Conservation (phyloP, 2,329 filamentous ascomycete species). For the Pleomassaria siparia region DNA sequence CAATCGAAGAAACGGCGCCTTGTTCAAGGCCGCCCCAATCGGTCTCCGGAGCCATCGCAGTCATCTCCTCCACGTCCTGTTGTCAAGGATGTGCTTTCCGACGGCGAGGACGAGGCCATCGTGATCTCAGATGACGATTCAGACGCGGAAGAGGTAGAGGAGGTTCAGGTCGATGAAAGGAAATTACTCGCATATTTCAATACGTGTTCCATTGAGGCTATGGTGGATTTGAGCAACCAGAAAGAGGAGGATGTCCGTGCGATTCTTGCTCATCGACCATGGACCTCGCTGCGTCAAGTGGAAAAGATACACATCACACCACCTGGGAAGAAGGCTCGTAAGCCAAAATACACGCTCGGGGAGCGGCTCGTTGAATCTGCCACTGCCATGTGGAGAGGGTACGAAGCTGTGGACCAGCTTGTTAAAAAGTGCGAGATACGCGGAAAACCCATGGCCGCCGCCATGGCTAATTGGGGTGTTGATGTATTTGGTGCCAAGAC, state of each 20-base stretch:
- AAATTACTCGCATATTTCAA: constrained; percentile 82
- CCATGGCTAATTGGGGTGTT: constrained; percentile 69
- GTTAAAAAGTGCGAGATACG: constrained; percentile 74
- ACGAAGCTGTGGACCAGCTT: constrained; percentile 80
- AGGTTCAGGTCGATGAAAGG: constrained; percentile 45
- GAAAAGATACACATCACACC: constrained; percentile 58
- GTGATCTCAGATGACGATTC: constrained; percentile 46
- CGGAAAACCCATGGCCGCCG: constrained; percentile 65
- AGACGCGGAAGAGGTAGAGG: constrained; percentile 40
- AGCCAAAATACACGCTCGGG: constrained; percentile 57
- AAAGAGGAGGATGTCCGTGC: constrained; percentile 68
- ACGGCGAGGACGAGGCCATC: constrained; percentile 36
- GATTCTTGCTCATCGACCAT: constrained; percentile 75
- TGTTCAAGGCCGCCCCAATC: constrained; percentile 52
- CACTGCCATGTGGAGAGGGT: constrained; percentile 73
- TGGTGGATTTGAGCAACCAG: constrained; percentile 79
- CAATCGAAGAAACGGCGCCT: constrained; percentile 45
- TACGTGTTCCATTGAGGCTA: constrained; percentile 69
- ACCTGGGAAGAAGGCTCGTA: constrained; percentile 44
- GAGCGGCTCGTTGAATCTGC: constrained; percentile 68
- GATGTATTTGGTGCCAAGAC: constrained; percentile 63
- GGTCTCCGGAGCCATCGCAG: constrained; percentile 26
- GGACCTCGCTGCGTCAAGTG: constrained; percentile 65
- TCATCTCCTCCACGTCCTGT: constrained; percentile 17
- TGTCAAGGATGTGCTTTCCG: constrained; percentile 6